These are phyloP conservation scores for Heteromeles arbutifolia DNA, from an alignment of 306 rosid species.

Conservation along the genomic window DNA sequence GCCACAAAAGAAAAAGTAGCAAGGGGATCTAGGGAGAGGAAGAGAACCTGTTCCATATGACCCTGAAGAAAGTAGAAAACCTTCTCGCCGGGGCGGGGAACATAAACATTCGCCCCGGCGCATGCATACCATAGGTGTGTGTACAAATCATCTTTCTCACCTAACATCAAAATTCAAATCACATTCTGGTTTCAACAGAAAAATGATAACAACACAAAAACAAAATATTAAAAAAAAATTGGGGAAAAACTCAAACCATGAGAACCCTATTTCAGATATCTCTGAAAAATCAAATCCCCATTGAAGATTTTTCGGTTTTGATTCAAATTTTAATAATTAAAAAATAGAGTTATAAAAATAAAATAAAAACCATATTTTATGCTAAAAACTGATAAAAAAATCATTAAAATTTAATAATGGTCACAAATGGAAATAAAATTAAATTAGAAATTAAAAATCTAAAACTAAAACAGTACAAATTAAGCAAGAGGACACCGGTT, in stretches of 20 bases:
- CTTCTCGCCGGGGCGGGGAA: conserved; percentile 44
- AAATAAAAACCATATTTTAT: background rate
- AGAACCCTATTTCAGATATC: background rate
- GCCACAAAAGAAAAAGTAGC: background rate
- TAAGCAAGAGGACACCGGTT: background rate
- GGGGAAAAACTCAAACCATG: background rate
- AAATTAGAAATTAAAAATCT: background rate
- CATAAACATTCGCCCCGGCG: conserved; percentile 36
- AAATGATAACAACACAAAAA: background rate
- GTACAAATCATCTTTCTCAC: conserved; percentile 21
- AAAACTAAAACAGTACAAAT: background rate
- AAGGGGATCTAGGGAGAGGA: background rate
- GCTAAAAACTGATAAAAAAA: background rate
- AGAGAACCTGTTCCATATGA: conserved; percentile 63
- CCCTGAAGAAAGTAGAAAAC: conserved; percentile 66
- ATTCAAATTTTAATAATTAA: background rate
- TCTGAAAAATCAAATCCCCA: background rate
- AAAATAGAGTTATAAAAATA: background rate
- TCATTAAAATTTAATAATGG: background rate
- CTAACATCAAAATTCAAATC: conserved; percentile 8
- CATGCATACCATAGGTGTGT: conserved; percentile 44
- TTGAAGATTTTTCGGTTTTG: background rate
- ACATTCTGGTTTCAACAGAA: background rate
- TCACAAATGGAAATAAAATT: background rate
- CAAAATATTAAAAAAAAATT: background rate